Base-by-base conservation (phyloP, 108 stramenopile species). In the Cyclotella cryptica region DNA sequence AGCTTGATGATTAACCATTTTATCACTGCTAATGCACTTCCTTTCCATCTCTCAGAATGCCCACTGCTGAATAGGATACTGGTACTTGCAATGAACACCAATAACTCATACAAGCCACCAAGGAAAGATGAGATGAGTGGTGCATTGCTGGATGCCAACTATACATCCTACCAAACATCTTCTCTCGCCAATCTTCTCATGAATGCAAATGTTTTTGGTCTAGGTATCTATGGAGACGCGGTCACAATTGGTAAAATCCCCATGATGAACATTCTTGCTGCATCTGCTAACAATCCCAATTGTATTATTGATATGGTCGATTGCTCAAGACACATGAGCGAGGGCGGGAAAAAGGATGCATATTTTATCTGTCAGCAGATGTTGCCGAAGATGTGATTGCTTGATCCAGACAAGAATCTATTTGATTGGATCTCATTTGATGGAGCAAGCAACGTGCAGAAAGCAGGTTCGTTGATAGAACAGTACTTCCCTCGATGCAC, bases 361-460 rank as follows among this genome's bases (percentile, higher is more conserved):
- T 22, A 15, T 2, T 59, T 12, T 24, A 12, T 59, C 13, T n/a
- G 12, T 15, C 26, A 27, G 22, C 27, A 52, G 22, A n/a, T 69
- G 8, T 29, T 39, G 51, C 68, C 68, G 9, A 47, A 52, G 10
- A 69, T 69, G 18, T 28, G 24, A 12, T 22, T 44, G 47, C 8
- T 69, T 47, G 68, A 69, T 22, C 5, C 11, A 5, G 51, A 53
- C 18, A 13, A 24, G 69, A 54, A 5, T 42, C 57, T 71, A n/a
- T 53, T 71, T 63, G 73, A 74, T 30, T 44, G 63, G n/a, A 29
- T 64, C 6, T 64, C 45, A 35, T 74, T 64, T 54, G 73, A 63
- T 65, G 43, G 73, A 22, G 61, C 73, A 4, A 74, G 61, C 63
- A 74, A 74, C 64, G 73, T 74, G 10, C 62, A 74, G 61, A 74